These are phyloP conservation scores for Huiozyma naganishii DNA, from an alignment of 805 yeast species.

Conservation along the genomic window DNA sequence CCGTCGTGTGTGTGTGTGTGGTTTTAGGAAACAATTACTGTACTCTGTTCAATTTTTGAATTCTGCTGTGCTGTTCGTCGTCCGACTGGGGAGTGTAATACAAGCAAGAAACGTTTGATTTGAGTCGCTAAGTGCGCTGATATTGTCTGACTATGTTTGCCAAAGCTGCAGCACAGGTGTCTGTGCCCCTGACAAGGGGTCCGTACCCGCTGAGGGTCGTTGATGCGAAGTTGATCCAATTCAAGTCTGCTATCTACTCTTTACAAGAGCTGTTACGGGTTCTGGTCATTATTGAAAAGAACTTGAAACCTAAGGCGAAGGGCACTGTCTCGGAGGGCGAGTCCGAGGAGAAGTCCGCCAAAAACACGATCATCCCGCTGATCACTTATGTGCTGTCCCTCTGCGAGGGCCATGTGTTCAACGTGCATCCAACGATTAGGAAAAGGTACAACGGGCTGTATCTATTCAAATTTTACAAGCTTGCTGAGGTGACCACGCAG, in stretches of 20 bases:
- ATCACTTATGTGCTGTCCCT: slow-evolving; percentile 28
- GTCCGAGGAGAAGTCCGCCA: slow-evolving; percentile 7
- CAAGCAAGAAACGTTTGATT: not conserved
- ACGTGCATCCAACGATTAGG: slow-evolving; percentile 31
- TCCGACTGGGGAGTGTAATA: not conserved
- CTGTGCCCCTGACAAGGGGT: slow-evolving; percentile 26
- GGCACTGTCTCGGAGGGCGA: not conserved
- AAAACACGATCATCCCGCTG: slow-evolving; percentile 22
- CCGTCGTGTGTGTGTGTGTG: too few species aligned
- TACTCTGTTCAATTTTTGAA: too few species aligned
- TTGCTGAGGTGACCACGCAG: slow-evolving; percentile 13
- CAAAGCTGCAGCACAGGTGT: slow-evolving; percentile 28
- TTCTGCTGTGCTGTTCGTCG: too few species aligned
- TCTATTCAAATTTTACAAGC: slow-evolving; percentile 19
- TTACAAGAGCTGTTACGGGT: slow-evolving; percentile 30
- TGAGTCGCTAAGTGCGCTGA: too few species aligned
- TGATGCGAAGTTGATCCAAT: slow-evolving; percentile 52
- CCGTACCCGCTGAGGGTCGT: slow-evolving; percentile 32
- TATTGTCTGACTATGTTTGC: slow-evolving; percentile 9
- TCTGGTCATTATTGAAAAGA: slow-evolving; percentile 23
- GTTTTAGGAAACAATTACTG: too few species aligned
- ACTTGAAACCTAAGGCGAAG: slow-evolving; percentile 13
- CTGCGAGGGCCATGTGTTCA: slow-evolving; percentile 32
- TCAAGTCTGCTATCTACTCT: slow-evolving; percentile 42
- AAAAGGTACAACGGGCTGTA: slow-evolving; percentile 30